Evolutionary conservation across 2,329 filamentous ascomycete species (phyloP).

Genomic region (Xylaria sp.): DNA sequence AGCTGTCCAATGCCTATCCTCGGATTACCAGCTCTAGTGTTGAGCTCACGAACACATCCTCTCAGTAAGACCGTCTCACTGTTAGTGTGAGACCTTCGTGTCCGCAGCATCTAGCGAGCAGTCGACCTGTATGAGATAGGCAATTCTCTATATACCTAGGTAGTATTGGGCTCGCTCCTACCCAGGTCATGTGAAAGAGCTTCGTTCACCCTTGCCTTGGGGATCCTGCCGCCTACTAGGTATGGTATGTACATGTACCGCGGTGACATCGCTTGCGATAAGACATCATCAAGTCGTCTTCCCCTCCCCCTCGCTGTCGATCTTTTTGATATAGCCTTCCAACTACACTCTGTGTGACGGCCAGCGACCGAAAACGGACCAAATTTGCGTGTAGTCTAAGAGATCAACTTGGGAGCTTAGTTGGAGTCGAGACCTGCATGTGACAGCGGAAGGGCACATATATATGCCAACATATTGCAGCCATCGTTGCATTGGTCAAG

Average conservation of each 20-base stretch:
- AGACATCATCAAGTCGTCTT: slow-evolving; percentile 2
- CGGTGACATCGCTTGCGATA: not conserved
- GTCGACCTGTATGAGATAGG: too few relatives aligned
- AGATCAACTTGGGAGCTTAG: not conserved
- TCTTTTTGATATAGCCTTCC: slow-evolving; percentile 1
- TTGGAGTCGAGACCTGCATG: slow-evolving; percentile 20
- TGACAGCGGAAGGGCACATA: slow-evolving; percentile 6
- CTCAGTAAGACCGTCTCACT: too few relatives aligned
- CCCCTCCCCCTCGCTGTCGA: slow-evolving; percentile 5
- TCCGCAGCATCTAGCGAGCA: too few relatives aligned
- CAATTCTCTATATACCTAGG: too few relatives aligned
- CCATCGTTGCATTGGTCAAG: not conserved
- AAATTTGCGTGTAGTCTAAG: not conserved
- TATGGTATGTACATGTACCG: too few relatives aligned
- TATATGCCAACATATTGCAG: not conserved
- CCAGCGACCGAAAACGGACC: not conserved
- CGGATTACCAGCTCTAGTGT: too few relatives aligned
- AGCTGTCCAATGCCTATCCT: too few relatives aligned
- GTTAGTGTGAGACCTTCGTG: too few relatives aligned
- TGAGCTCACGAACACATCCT: too few relatives aligned
- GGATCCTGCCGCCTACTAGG: not conserved
- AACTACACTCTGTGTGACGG: not conserved
- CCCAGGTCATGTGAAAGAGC: not conserved
- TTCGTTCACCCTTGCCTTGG: not conserved
- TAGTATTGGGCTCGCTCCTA: too few relatives aligned